Evolutionary conservation across 257 asterid species (phyloP), one percentile per base, ranked within the genome.

Genomic region (Avicennia marina): DNA sequence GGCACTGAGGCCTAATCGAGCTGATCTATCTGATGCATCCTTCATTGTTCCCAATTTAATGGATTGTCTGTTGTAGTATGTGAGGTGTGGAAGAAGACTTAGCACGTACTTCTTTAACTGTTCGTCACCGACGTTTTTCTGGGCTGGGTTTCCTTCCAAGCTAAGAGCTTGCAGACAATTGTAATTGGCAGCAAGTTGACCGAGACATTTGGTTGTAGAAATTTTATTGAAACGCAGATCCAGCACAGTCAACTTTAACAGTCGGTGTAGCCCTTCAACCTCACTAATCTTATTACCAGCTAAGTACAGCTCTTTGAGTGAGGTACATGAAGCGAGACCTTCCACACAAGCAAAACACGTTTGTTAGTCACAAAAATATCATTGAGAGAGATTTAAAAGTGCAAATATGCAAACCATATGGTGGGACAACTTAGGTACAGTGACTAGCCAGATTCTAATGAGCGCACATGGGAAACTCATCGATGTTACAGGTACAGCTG

Each of bases 231-330:
- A 93, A 44, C 99, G 84, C 52, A 93, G 32, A 70, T 93, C 99
- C 25, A 89, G 78, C 55, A 93, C 91, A 16, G 71, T 78, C 63
- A 93, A 61, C 64, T 93, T 93, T 38, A 93, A 83, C 48, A 89
- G 95, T 59, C 97, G 95, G 81, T 93, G 99, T 60, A 93, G 97
- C 32, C 99, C 99, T 78, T 89, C 99, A 7, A 89, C 95, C 74
- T 89, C 99, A 7, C 96, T 86, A 71, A 93, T 89, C 78, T 89
- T 93, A 82, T 93, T 93, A 32, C 99, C 97, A 0, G 97, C 95
- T 31, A 93, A 71, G 84, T 93, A 89, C 40, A 93, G 54, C 67
- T 93, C 99, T 63, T 89, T 89, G 72, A 93, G 72, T 56, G 99
- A 81, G 64, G 95, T 72, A 75, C 99, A 93, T 6, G 83, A 85